phyloP scores from a whole-genome alignment of 2,329 filamentous ascomycete species.

The Lasiodiplodia sp. region DNA sequence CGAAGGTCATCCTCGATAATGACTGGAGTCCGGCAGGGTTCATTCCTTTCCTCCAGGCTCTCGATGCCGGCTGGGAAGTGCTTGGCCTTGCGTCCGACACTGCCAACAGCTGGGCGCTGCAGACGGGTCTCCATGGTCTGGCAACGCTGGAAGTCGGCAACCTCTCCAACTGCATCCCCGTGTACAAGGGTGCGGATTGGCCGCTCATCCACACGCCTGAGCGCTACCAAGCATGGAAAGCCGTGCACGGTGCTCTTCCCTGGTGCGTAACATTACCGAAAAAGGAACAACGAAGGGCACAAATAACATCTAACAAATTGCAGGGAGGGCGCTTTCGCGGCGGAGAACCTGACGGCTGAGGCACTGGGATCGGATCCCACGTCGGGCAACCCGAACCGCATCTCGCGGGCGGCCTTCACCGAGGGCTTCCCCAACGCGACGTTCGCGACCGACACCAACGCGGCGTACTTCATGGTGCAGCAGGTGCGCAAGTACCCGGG shows the following conservation, averaged over 20 bases:
- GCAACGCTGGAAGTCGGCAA: slow-evolving; percentile 57
- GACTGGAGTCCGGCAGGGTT: slow-evolving; percentile 55
- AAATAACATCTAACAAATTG: too few species aligned
- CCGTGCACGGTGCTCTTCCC: slow-evolving; percentile 53
- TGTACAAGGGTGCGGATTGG: slow-evolving; percentile 56
- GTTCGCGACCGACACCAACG: slow-evolving; percentile 46
- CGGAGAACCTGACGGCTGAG: slow-evolving; percentile 54
- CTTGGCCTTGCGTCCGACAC: slow-evolving; percentile 54
- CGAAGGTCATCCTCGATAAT: slow-evolving; percentile 55
- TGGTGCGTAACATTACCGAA: slow-evolving; percentile 39
- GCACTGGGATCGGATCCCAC: slow-evolving; percentile 55
- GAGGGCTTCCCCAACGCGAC: slow-evolving; percentile 58
- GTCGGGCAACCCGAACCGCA: slow-evolving; percentile 52
- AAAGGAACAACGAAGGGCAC: not conserved
- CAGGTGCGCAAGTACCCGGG: slow-evolving; percentile 57
- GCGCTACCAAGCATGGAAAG: slow-evolving; percentile 55
- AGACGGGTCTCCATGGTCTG: slow-evolving; percentile 55
- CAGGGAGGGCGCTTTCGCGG: slow-evolving; percentile 53
- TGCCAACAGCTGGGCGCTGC: slow-evolving; percentile 55
- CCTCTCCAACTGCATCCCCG: slow-evolving; percentile 56
- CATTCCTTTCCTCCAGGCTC: slow-evolving; percentile 54
- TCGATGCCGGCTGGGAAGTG: slow-evolving; percentile 55
- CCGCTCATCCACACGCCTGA: slow-evolving; percentile 57
- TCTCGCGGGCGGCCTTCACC: slow-evolving; percentile 51
- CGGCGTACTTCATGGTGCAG: slow-evolving; percentile 56